Percentiles rank a stretch among this genome's conserved stretches.
These are phyloP conservation scores for Penicillium maclennaniae DNA, from an alignment of 495 filamentous ascomycete species.

Conservation along the genomic window DNA sequence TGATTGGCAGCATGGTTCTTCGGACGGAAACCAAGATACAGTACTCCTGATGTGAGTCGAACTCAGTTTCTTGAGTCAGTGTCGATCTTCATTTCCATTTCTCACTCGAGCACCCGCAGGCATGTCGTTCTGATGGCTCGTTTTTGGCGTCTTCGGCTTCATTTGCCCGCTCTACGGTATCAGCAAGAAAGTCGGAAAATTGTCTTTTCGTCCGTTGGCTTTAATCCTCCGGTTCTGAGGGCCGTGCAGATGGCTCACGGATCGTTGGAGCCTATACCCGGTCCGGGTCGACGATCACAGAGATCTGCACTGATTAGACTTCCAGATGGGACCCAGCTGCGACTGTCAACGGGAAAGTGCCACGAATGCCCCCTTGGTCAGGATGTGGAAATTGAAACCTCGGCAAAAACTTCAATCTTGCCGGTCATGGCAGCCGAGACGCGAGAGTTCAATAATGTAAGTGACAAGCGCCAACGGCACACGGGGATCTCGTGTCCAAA, in stretches of 20 bases:
- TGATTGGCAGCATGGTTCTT: background rate
- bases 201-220: background rate
- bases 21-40: too few species aligned
- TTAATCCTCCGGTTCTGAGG: background rate
- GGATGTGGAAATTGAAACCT: background rate
- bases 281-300: background rate
- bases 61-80: background rate
- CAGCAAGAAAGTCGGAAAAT: background rate
- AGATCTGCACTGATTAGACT: background rate
- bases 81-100: background rate
- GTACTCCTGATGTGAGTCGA: too few species aligned
- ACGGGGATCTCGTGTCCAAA: background rate
- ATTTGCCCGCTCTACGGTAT: background rate
- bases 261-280: background rate
- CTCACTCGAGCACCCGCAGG: background rate
- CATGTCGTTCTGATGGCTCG: background rate
- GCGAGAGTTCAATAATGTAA: slow-evolving; percentile 1
- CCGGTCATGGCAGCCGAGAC: background rate
- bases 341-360: slow-evolving; percentile 1
- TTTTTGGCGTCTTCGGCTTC: background rate
- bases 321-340: background rate
- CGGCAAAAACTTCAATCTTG: background rate
- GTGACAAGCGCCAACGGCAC: background rate
- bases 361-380: background rate
- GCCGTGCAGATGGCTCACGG: background rate